phyloP scores from a whole-genome alignment of 495 filamentous ascomycete species.

The Jackrogersella minutella region DNA sequence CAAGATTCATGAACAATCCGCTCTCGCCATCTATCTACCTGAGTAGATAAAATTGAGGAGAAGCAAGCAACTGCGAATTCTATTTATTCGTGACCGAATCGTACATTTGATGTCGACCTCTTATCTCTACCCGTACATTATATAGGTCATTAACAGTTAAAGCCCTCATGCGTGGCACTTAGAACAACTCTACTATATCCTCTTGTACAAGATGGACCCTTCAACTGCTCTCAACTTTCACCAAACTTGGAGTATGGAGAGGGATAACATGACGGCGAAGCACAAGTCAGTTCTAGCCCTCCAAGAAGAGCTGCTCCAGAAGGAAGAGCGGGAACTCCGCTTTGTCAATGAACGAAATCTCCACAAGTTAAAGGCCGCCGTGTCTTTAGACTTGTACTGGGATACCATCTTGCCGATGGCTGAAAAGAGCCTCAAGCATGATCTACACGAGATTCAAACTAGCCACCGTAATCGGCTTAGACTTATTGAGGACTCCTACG shows the following conservation, averaged over 20 bases:
- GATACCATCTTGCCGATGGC: constrained; percentile 27
- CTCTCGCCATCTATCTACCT: no score
- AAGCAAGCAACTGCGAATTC: no score
- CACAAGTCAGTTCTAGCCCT: constrained; percentile 4
- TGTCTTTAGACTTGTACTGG: constrained; percentile 10
- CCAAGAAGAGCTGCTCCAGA: constrained; percentile 7
- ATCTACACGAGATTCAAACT: constrained; percentile 5
- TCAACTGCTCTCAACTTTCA: neutral
- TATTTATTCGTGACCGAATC: no score
- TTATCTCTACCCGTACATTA: no score
- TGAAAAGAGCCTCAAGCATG: constrained; percentile 15
- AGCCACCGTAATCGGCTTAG: neutral
- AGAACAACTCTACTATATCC: neutral
- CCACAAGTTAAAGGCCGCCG: neutral
- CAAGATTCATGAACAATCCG: no score
- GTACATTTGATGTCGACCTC: no score
- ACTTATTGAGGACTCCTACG: constrained; percentile 5
- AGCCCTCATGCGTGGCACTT: neutral
- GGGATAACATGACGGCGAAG: neutral
- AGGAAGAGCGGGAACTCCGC: constrained; percentile 1
- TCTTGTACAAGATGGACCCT: constrained; percentile 15
- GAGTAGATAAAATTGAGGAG: no score
- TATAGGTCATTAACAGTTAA: neutral
- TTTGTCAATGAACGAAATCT: constrained; percentile 1
- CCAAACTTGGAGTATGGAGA: constrained; percentile 6